Percentiles rank a stretch among this genome's conserved stretches.
Evolutionary conservation across 805 yeast genomes (phyloP).

Genomic region (Hanseniaspora pseudoguilliermondii): DNA sequence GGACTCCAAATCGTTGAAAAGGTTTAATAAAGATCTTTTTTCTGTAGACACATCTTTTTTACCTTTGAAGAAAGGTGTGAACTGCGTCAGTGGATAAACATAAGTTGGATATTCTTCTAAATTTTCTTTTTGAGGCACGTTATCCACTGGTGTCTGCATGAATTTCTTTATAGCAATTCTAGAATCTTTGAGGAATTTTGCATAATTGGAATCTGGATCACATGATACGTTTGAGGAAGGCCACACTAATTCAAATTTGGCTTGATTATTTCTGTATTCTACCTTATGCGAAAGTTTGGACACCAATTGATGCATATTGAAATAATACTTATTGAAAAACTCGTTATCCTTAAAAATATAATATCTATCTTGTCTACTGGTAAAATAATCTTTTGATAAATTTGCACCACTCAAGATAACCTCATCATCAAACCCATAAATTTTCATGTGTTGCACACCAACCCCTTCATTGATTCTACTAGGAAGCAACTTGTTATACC

Average conservation of each 20-base stretch:
- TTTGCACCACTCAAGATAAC: slow-evolving; percentile 85
- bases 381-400: slow-evolving; percentile 79
- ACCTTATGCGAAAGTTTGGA: slow-evolving; percentile 60
- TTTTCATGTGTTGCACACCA: slow-evolving; percentile 94
- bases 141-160: slow-evolving; percentile 30
- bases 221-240: slow-evolving; percentile 52
- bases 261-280: slow-evolving; percentile 31
- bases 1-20: slow-evolving; percentile 34
- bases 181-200: slow-evolving; percentile 43
- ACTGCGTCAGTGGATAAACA: slow-evolving; percentile 84
- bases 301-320: slow-evolving; percentile 53
- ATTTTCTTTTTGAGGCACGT: slow-evolving; percentile 2
- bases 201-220: slow-evolving; percentile 50
- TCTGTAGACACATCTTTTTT: slow-evolving; percentile 60
- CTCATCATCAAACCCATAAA: slow-evolving; percentile 89
- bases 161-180: slow-evolving; percentile 47
- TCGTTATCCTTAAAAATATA: slow-evolving; percentile 47
- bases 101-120: slow-evolving; percentile 37
- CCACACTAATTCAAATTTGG: slow-evolving; percentile 57
- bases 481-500: slow-evolving; percentile 55
- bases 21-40: slow-evolving; percentile 50
- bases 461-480: slow-evolving; percentile 76
- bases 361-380: slow-evolving; percentile 89
- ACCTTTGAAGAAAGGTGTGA: slow-evolving; percentile 57
- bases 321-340: slow-evolving; percentile 58